Evolutionary conservation across 2,329 filamentous ascomycete genomes (phyloP).

Genomic region (Trichoderma breve): DNA sequence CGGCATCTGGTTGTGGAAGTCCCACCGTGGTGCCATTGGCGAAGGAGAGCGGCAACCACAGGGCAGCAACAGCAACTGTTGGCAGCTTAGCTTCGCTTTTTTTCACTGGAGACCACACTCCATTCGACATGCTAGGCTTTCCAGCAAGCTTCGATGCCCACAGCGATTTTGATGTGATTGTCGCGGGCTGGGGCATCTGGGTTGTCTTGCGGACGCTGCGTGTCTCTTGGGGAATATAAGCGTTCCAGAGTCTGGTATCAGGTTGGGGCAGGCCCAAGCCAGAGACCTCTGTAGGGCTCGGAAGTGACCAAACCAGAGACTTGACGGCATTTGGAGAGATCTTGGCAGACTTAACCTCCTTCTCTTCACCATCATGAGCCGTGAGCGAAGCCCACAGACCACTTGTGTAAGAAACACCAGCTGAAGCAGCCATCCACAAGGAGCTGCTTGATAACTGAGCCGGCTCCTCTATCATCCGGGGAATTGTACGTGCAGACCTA

Average conservation of each 20-base stretch:
- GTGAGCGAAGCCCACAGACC: background rate
- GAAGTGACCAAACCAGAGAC: background rate
- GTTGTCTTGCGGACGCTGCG: background rate
- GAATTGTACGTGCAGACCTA: constrained; percentile 10
- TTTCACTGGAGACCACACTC: background rate
- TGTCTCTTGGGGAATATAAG: background rate
- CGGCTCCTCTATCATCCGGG: constrained; percentile 16
- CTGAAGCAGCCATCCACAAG: background rate
- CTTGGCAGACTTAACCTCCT: background rate
- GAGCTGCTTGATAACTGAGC: background rate
- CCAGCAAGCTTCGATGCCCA: background rate
- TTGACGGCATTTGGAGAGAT: background rate
- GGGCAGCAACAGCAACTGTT: background rate
- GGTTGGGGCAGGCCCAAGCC: background rate
- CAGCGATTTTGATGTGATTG: constrained; percentile 6
- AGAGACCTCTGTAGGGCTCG: background rate
- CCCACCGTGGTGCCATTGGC: background rate
- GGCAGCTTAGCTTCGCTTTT: background rate
- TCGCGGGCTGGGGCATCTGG: background rate
- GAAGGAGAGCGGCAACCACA: background rate
- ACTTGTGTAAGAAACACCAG: background rate
- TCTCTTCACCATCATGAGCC: background rate
- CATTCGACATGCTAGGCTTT: background rate
- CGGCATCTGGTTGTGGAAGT: background rate
- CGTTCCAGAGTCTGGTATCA: background rate